Evolutionary conservation across 129 eudicot species (phyloP).

Genomic region (Ambrosia trifida): DNA sequence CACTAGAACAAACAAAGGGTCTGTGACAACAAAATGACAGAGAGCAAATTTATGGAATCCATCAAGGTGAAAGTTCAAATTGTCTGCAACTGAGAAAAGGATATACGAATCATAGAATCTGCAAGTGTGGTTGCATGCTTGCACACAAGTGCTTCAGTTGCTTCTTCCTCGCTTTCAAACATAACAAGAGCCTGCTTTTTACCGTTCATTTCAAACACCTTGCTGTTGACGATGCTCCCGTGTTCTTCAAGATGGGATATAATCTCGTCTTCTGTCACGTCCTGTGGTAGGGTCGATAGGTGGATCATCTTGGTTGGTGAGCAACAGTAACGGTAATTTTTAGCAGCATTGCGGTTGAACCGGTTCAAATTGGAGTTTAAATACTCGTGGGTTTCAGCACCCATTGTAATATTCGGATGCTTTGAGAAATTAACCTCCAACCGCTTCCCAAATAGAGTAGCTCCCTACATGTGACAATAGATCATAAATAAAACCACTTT

Average conservation of each 20-base stretch:
- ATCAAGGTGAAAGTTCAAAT: constrained; percentile 40
- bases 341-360: constrained; percentile 89
- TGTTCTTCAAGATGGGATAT: constrained; percentile 78
- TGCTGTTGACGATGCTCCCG: constrained; percentile 61
- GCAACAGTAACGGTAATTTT: constrained; percentile 94
- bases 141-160: constrained; percentile 96
- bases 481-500: background rate
- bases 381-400: constrained; percentile 90
- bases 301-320: constrained; percentile 98
- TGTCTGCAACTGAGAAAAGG: constrained; percentile 86
- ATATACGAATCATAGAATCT: constrained; percentile 72
- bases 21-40: background rate
- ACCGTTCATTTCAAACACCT: constrained; percentile 91
- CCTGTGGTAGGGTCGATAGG: constrained; percentile 84
- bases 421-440: constrained; percentile 87
- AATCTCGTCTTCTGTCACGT: constrained; percentile 84
- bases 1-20: constrained; percentile 26
- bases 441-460: constrained; percentile 78
- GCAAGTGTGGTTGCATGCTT: constrained; percentile 84
- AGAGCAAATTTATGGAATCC: constrained; percentile 14
- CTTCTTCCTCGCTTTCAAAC: constrained; percentile 79
- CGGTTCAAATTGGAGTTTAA: constrained; percentile 92
- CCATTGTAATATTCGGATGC: constrained; percentile 81
- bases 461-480: constrained; percentile 51
- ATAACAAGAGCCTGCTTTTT: constrained; percentile 82